Base-by-base conservation (phyloP, 805 yeast genomes). In the Zygoascus flipseniorum region DNA sequence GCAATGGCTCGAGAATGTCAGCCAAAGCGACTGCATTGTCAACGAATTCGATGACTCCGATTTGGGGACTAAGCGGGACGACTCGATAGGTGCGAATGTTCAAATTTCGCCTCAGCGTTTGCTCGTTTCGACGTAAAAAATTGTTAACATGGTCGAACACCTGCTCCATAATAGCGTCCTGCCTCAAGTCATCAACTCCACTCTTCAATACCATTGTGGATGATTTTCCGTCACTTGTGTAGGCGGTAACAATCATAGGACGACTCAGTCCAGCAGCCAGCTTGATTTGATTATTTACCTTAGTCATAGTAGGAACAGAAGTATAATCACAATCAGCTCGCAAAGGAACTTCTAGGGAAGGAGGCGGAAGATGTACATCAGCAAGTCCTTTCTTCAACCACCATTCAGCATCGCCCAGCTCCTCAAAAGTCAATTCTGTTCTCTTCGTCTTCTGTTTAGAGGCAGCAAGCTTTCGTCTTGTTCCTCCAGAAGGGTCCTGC, bases 121-220 rank as follows among this genome's bases (percentile, higher is more conserved):
- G 79, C 51, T 75, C 74, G 62, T 86, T 81, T 23, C 71, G 71
- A 10, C 60, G 66, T 52, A 92, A 75, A 39, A 89, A 77, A 13
- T 73, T 68, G 62, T 90, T 89, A 14, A 89, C 96, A 62, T 89
- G 87, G 19, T 78, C 85, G 67, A 95, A 93, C 1, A 92, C 98
- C 65, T 93, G 98, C 66, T 92, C 95, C 99, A 93, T 95, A 53
- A 93, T 88, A 0, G 96, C 86, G 69, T 93, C 99, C 69, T 95
- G 99, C 50, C 98, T 73, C 51, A 93, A 71, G 69, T 93, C 99
- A 69, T 93, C 99, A 9, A 87, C 77, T 5, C 95, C 89, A 26
- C 88, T 88, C 65, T 93, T 93, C 58, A 90, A 70, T 18, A 93
- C 71, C 64, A 85, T 76, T 53, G 74, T 79, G 55, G 79, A 83